Evolutionary conservation across 306 rosid genomes (phyloP).

Genomic region (Dryas alaskensis): DNA sequence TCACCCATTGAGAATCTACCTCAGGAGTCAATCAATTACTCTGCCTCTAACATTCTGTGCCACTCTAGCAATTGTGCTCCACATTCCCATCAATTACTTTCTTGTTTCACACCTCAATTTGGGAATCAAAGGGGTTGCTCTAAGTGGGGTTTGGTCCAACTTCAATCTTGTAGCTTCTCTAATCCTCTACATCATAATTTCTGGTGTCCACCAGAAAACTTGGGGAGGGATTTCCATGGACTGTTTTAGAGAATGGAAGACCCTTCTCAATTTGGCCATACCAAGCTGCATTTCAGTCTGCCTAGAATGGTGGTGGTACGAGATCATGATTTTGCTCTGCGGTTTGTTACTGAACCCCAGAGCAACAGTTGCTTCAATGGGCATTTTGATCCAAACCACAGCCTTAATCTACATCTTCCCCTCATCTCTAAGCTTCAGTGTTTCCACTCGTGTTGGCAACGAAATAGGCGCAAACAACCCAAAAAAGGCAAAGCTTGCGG

Average conservation of each 20-base stretch:
- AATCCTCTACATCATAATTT: constrained; percentile 48
- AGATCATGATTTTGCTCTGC: constrained; percentile 82
- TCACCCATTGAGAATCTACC: constrained; percentile 85
- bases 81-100: constrained; percentile 69
- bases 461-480: constrained; percentile 75
- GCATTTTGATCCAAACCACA: constrained; percentile 81
- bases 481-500: constrained; percentile 56
- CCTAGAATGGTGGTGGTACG: constrained; percentile 99
- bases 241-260: constrained; percentile 54
- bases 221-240: constrained; percentile 69
- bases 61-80: constrained; percentile 55
- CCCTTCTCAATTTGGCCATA: constrained; percentile 62
- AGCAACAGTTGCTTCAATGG: constrained; percentile 92
- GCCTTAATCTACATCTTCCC: constrained; percentile 84
- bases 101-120: constrained; percentile 51
- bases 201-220: constrained; percentile 51
- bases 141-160: constrained; percentile 74
- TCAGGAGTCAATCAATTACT: constrained; percentile 75
- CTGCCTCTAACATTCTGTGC: constrained; percentile 84
- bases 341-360: constrained; percentile 58
- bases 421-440: constrained; percentile 77
- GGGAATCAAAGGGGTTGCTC: constrained; percentile 78
- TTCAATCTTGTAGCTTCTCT: constrained; percentile 62
- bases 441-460: constrained; percentile 84
- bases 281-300: constrained; percentile 92